phyloP scores from a whole-genome alignment of 2,329 filamentous ascomycete species.

The Phaeoacremonium minimum region DNA sequence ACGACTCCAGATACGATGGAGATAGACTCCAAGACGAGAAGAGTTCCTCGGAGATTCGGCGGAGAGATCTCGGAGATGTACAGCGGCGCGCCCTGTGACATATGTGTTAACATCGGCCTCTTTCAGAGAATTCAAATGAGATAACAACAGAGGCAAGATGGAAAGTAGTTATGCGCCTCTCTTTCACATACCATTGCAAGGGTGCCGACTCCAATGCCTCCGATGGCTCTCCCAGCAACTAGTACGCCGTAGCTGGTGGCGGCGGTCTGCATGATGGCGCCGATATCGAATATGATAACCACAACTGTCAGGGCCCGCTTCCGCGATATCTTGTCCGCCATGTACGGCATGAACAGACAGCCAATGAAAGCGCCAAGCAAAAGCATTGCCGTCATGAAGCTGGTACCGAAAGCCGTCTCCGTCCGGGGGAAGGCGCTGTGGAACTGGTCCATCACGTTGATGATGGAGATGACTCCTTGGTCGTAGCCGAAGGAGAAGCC shows the following conservation, averaged over 20 bases:
- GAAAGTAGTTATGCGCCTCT: background rate
- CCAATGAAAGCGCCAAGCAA: constrained; percentile 32
- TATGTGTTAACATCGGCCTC: background rate
- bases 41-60: constrained; percentile 29
- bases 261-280: constrained; percentile 32
- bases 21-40: constrained; percentile 45
- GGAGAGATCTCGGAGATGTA: constrained; percentile 27
- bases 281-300: constrained; percentile 32
- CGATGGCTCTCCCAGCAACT: constrained; percentile 21
- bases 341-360: constrained; percentile 24
- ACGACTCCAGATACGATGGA: constrained; percentile 47
- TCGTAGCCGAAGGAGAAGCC: constrained; percentile 34
- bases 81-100: constrained; percentile 15
- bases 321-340: constrained; percentile 34
- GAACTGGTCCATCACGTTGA: constrained; percentile 40
- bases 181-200: constrained; percentile 16
- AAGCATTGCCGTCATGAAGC: constrained; percentile 38
- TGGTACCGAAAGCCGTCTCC: constrained; percentile 26
- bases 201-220: constrained; percentile 22
- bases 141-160: no score
- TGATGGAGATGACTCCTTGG: constrained; percentile 37
- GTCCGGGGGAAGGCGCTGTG: constrained; percentile 25
- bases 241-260: constrained; percentile 18
- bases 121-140: no score
- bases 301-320: constrained; percentile 35